Conservation (phyloP, 169 alveolate species). For the Theileria parva region DNA sequence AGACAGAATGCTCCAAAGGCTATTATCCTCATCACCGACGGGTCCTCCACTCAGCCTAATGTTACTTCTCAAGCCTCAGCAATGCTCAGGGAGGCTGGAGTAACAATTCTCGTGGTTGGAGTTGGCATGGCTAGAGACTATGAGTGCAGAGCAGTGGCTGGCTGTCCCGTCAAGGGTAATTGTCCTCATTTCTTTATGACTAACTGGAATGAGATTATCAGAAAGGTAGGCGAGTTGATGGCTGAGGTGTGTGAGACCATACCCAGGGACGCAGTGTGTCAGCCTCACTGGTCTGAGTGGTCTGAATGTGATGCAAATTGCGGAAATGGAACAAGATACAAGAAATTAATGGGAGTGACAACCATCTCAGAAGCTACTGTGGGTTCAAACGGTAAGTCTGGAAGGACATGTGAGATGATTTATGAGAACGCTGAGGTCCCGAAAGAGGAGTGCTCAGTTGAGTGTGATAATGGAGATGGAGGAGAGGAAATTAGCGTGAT, state of each 20-base stretch:
- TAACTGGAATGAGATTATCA: constrained; percentile 52
- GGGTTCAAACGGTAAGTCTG: constrained; percentile 55
- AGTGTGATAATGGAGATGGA: constrained; percentile 6
- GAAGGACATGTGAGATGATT: constrained; percentile 56
- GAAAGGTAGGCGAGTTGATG: constrained; percentile 48
- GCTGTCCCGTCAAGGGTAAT: constrained; percentile 37
- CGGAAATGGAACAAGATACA: constrained; percentile 33
- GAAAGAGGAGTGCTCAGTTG: constrained; percentile 29
- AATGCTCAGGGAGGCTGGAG: constrained; percentile 59
- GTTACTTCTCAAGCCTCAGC: constrained; percentile 57
- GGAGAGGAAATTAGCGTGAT: constrained; percentile 7
- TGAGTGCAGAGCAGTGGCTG: constrained; percentile 63
- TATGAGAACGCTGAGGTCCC: constrained; percentile 17
- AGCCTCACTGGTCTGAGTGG: constrained; percentile 63
- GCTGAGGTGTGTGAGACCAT: constrained; percentile 58
- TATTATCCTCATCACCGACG: constrained; percentile 59
- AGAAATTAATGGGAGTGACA: constrained; percentile 7
- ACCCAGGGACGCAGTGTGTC: constrained; percentile 61
- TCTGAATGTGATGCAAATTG: constrained; percentile 56
- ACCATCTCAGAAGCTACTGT: constrained; percentile 21
- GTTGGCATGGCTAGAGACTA: constrained; percentile 38
- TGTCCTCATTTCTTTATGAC: constrained; percentile 65
- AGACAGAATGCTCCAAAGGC: constrained; percentile 67
- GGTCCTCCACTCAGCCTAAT: constrained; percentile 47
- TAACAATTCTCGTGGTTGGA: constrained; percentile 63